Evolutionary conservation across 2,329 filamentous ascomycete genomes (phyloP), one percentile per base, ranked within the genome.

Genomic region (Sclerotinia trifoliorum): DNA sequence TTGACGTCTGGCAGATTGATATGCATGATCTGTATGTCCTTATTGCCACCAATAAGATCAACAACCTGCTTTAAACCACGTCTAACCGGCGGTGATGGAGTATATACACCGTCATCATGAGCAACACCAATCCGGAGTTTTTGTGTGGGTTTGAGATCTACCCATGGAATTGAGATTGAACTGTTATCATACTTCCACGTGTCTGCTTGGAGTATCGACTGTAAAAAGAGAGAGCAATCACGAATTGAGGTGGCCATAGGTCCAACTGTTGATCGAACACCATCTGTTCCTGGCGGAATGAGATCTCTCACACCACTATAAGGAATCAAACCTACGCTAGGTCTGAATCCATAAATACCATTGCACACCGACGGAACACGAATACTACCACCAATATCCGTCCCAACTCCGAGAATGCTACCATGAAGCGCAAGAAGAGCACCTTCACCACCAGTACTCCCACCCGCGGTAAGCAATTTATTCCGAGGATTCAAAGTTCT

Each of bases 401-500:
- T 75, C 19, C 75, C 75, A 44, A 75, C 70, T 0, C 75, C 75
- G 26, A 76, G 68, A 6, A 76, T 70, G 2, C 71, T 70, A 26
- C 75, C 75, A 29, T 71, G 60, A 35, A 76, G 70, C 3, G 69
- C 73, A n/a, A 76, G 67, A 46, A 76, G 70, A 3, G 74, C 74
- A 29, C 73, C 74, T 68, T 77, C 75, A 3, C 75, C 74, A 42
- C 74, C 74, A 19, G 77, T 79, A 13, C 71, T 73, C 5, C 74
- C 74, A 56, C 74, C 74, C 32, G 70, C 72, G 29, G 73, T 73
- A 66, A 70, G 71, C 26, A 71, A 72, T n/a, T 72, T 71, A 57
- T 75, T 74, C 26, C 70, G 68, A 11, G 80, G 81, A 65, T 82
- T 82, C n/a, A 80, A 68, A 0, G 78, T 79, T 15, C 79, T 74